Conservation (phyloP, 495 filamentous ascomycete genomes). For the Neurospora discreta region DNA sequence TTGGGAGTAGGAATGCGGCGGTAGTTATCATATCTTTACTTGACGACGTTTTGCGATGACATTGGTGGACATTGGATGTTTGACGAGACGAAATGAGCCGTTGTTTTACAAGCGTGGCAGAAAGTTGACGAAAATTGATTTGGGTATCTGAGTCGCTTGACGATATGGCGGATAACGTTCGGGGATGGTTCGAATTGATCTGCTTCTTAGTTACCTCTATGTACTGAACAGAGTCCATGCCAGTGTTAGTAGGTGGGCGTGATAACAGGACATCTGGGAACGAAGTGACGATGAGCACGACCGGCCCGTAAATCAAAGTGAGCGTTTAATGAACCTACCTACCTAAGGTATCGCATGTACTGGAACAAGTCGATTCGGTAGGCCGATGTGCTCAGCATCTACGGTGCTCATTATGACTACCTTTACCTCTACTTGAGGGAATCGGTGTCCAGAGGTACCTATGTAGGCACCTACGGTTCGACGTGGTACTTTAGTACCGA, state of each 20-base stretch:
- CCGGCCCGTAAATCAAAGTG: background rate
- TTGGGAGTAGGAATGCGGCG: background rate
- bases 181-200: background rate
- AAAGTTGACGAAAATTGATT: background rate
- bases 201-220: background rate
- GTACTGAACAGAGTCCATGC: background rate
- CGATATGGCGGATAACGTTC: background rate
- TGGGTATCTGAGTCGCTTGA: background rate
- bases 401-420: background rate
- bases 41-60: background rate
- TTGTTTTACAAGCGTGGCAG: background rate
- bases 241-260: background rate
- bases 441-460: too few species aligned
- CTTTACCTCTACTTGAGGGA: too few species aligned
- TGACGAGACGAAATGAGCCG: background rate
- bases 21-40: background rate
- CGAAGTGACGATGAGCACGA: background rate
- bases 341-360: too few species aligned
- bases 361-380: background rate
- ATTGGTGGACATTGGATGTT: background rate
- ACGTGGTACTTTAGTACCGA: too few species aligned
- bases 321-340: background rate
- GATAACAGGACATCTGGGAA: background rate
- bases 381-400: background rate
- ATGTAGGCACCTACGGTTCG: too few species aligned